Conservation (phyloP, 192 early-diverging fungal genomes). For the Mortierella alpina region DNA sequence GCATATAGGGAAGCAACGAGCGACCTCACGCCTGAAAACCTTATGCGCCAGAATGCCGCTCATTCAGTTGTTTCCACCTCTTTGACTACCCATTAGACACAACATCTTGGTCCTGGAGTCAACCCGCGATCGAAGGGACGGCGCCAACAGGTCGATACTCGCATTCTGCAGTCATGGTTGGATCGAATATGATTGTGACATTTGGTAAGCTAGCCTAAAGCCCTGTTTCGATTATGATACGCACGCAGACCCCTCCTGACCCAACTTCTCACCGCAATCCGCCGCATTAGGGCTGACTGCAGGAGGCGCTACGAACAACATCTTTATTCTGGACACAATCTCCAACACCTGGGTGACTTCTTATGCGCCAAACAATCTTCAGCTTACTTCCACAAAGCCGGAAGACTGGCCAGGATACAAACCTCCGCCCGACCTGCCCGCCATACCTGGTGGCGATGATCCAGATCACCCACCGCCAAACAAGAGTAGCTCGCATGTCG, state of each 20-base stretch:
- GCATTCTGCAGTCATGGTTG: constrained; percentile 43
- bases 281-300: constrained; percentile 30
- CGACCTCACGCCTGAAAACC: background rate
- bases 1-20: background rate
- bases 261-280: background rate
- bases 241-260: background rate
- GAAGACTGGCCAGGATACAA: constrained; percentile 53
- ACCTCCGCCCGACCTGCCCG: constrained; percentile 25
- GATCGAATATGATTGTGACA: constrained; percentile 32
- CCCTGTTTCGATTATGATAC: background rate
- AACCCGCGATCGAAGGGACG: constrained; percentile 40
- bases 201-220: constrained; percentile 24
- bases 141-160: constrained; percentile 48
- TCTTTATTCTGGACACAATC: constrained; percentile 36
- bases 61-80: background rate
- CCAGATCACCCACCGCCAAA: background rate
- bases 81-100: constrained; percentile 25
- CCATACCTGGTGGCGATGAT: constrained; percentile 3
- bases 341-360: constrained; percentile 44
- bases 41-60: background rate
- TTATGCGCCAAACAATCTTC: constrained; percentile 31
- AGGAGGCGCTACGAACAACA: constrained; percentile 41
- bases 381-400: constrained; percentile 38
- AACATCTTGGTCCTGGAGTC: constrained; percentile 47
- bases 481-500: background rate